Evolutionary conservation across 2,329 filamentous ascomycete genomes (phyloP).

Genomic region (Phoma herbarum): DNA sequence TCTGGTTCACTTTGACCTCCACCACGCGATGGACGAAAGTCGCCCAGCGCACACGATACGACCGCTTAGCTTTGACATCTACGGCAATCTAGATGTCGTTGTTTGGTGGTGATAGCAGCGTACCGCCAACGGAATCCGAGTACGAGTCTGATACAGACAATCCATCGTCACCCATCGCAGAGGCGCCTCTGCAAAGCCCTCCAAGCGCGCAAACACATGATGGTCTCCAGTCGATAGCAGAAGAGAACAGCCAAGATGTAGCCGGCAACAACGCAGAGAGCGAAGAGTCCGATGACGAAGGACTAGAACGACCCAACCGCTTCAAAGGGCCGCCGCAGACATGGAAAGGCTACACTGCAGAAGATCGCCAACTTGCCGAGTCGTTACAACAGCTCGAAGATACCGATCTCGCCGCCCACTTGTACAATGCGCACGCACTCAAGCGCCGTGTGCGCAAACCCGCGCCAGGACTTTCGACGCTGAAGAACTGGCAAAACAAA

Average conservation of each 20-base stretch:
- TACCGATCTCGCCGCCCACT: constrained; percentile 74
- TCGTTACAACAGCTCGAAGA: constrained; percentile 71
- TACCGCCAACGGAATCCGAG: constrained; percentile 22
- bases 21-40: constrained; percentile 12
- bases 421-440: constrained; percentile 80
- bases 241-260: background rate
- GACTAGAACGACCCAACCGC: constrained; percentile 65
- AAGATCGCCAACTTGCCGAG: constrained; percentile 69
- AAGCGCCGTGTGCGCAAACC: constrained; percentile 59
- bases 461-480: constrained; percentile 19
- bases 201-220: constrained; percentile 26
- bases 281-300: constrained; percentile 28
- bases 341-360: constrained; percentile 70
- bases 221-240: background rate
- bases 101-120: constrained; percentile 46
- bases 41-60: constrained; percentile 3
- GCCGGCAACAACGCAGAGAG: constrained; percentile 23
- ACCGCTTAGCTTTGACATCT: constrained; percentile 23
- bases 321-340: constrained; percentile 73
- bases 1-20: background rate
- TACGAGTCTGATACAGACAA: constrained; percentile 24
- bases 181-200: constrained; percentile 20
- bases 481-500: constrained; percentile 52
- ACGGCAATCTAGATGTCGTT: constrained; percentile 48
- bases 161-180: constrained; percentile 13